These are phyloP conservation scores for Trichophyton simii DNA, from an alignment of 2,329 filamentous ascomycete species.

Conservation along the genomic window DNA sequence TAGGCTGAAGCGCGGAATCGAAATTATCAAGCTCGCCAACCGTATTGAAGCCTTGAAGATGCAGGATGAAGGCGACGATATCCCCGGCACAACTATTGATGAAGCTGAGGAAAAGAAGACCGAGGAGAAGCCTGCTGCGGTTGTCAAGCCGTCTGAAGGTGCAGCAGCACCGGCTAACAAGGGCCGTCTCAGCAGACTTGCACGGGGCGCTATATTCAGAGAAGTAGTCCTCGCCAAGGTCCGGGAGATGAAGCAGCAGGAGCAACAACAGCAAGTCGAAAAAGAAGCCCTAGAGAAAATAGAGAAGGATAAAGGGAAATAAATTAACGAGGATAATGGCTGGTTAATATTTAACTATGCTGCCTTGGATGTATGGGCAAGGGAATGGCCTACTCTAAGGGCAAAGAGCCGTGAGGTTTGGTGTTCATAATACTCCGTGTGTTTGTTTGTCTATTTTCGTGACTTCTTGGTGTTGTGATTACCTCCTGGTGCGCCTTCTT, in stretches of 20 bases:
- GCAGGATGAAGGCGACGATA: constrained; percentile 64
- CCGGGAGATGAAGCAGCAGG: constrained; percentile 76
- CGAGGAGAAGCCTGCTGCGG: constrained; percentile 32
- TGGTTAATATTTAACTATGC: neutral
- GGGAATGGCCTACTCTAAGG: neutral
- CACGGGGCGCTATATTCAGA: constrained; percentile 68
- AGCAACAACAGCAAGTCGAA: constrained; percentile 58
- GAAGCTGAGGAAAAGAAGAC: neutral
- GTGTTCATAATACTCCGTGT: neutral
- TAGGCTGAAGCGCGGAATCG: constrained; percentile 82
- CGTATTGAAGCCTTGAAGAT: constrained; percentile 90
- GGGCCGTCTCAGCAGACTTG: constrained; percentile 44
- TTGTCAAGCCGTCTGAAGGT: constrained; percentile 13
- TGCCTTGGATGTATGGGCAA: neutral
- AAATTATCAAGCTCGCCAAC: constrained; percentile 90
- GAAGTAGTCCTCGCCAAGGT: constrained; percentile 93
- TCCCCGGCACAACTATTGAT: constrained; percentile 36
- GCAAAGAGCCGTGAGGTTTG: neutral
- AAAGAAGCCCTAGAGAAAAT: constrained; percentile 40
- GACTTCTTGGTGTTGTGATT: neutral
- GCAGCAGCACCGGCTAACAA: constrained; percentile 16
- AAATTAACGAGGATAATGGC: neutral
- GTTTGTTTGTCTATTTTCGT: neutral
- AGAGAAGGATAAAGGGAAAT: constrained; percentile 11
- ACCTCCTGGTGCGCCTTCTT: neutral